phyloP scores from a whole-genome alignment of 495 filamentous ascomycete genomes.

The Podospora fimiseda region DNA sequence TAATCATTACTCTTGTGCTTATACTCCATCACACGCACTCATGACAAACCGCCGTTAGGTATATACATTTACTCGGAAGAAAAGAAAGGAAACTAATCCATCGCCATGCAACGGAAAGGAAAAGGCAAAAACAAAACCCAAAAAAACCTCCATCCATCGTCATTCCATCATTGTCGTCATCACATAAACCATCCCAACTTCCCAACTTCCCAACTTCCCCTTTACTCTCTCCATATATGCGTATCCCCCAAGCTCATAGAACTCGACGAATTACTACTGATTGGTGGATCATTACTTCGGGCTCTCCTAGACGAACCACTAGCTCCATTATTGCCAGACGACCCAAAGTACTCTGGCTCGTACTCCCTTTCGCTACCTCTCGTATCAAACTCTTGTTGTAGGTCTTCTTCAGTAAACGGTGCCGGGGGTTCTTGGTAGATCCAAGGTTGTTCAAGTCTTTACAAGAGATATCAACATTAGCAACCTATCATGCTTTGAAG shows the following conservation, averaged over 20 bases:
- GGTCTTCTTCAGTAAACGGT: neutral
- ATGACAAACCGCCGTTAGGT: neutral
- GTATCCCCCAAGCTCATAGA: neutral
- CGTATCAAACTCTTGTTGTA: neutral
- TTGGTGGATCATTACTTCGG: neutral
- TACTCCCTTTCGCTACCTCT: neutral
- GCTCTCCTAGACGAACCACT: no score
- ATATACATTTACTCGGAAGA: neutral
- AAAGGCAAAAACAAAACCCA: neutral
- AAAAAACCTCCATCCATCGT: no score
- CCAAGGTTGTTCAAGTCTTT: neutral
- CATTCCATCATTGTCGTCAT: neutral
- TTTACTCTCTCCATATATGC: constrained; percentile 8
- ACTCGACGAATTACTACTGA: neutral
- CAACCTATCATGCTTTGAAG: neutral
- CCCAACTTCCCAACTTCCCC: no score
- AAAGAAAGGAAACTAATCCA: neutral
- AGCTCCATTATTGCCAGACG: neutral
- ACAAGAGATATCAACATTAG: neutral
- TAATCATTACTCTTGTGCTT: no score
- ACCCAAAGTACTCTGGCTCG: neutral
- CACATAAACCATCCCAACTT: no score
- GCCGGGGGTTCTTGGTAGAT: neutral
- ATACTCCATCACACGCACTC: no score
- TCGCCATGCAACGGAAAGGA: neutral